phyloP scores from a whole-genome alignment of 2,329 filamentous ascomycete genomes.

The Clarireedia monteithiana region DNA sequence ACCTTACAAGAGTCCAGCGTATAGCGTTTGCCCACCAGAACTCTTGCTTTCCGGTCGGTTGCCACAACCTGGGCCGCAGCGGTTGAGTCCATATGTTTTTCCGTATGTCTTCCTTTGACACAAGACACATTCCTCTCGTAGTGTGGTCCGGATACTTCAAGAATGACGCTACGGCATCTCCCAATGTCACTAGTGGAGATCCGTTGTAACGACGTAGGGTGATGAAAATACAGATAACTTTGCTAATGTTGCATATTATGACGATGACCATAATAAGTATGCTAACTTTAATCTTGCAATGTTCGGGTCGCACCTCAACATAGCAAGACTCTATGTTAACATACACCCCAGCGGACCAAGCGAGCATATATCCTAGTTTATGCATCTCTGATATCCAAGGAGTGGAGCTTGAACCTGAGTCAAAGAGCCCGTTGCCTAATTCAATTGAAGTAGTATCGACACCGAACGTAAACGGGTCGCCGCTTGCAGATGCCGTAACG shows the following conservation, averaged over 20 bases:
- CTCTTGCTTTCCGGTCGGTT: background rate
- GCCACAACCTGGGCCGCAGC: slow-evolving; percentile 11
- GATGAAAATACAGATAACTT: slow-evolving; percentile 20
- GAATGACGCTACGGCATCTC: slow-evolving; percentile 32
- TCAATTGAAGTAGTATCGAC: slow-evolving; percentile 13
- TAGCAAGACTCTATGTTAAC: slow-evolving; percentile 14
- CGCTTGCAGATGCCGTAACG: slow-evolving; percentile 11
- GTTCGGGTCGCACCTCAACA: slow-evolving; percentile 12
- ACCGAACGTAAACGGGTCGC: slow-evolving; percentile 10
- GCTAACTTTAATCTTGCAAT: slow-evolving; percentile 16
- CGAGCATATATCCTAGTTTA: slow-evolving; percentile 8
- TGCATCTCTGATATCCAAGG: background rate
- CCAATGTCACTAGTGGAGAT: slow-evolving; percentile 25
- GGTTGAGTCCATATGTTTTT: slow-evolving; percentile 12
- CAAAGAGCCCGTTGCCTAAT: background rate
- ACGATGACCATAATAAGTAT: slow-evolving; percentile 16
- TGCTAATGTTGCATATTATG: slow-evolving; percentile 18
- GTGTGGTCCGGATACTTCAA: slow-evolving; percentile 16
- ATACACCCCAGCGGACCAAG: background rate
- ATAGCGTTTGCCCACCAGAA: background rate
- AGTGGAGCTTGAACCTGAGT: too few species aligned
- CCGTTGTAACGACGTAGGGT: slow-evolving; percentile 7
- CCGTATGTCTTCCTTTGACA: slow-evolving; percentile 15
- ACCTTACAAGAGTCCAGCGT: background rate
- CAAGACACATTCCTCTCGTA: slow-evolving; percentile 15